Conservation (phyloP, 345 rosid genomes). For the Viola odorata region DNA sequence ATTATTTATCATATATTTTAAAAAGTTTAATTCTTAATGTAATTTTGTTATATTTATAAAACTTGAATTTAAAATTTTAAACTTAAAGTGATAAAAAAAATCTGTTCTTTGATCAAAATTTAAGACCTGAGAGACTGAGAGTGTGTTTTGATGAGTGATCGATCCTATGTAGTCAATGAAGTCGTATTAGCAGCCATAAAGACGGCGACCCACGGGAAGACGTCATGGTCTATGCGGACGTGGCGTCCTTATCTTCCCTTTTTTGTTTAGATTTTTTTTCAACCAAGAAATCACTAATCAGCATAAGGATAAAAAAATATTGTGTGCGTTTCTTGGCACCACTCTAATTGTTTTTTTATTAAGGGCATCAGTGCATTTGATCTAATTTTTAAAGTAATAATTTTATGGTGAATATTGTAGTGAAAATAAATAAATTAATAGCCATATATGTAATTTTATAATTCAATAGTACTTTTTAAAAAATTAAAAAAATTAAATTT, state of each 20-base stretch:
- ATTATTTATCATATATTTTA: no score
- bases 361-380: not conserved
- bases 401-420: not conserved
- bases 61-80: no score
- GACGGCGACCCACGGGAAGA: constrained; percentile 1
- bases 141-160: not conserved
- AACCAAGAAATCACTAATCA: constrained; percentile 9
- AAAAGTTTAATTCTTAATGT: no score
- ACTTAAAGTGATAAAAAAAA: no score
- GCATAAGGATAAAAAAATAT: not conserved
- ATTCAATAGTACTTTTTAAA: not conserved
- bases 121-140: no score
- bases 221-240: constrained; percentile 18
- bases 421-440: not conserved
- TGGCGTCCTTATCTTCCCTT: constrained; percentile 31
- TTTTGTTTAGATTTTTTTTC: constrained; percentile 7
- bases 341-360: not conserved
- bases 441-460: no score
- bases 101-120: no score
- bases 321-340: not conserved
- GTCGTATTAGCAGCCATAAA: not conserved
- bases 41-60: no score
- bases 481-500: no score
- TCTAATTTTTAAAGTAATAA: no score
- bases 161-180: not conserved